A percentile compares a stretch with the other conserved stretches of the same genome.
phyloP scores from a whole-genome alignment of 371 early-diverging fungal species.

The Umbelopsis sp. region DNA sequence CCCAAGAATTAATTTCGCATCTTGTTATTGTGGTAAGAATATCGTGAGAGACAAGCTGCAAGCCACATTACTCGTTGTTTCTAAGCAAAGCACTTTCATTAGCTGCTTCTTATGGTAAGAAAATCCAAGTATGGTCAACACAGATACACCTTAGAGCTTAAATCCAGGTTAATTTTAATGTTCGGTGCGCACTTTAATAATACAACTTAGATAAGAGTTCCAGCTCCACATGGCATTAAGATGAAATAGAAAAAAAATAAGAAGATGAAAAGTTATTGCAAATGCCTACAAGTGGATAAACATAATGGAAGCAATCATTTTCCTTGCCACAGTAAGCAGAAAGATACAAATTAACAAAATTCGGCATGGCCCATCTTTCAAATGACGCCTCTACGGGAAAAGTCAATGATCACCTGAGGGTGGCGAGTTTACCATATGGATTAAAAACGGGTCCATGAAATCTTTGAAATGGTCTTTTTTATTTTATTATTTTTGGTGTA shows the following conservation, averaged over 20 bases:
- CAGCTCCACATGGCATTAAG: not conserved
- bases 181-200: not conserved
- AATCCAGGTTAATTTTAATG: not conserved
- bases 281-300: too few species aligned
- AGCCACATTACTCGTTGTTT: not conserved
- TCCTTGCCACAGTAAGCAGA: too few species aligned
- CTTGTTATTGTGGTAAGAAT: not conserved
- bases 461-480: conserved; percentile 6
- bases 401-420: not conserved
- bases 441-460: not conserved
- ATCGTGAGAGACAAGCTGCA: conserved; percentile 18
- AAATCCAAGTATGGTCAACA: conserved; percentile 13
- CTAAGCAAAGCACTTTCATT: not conserved
- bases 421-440: not conserved
- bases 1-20: not conserved
- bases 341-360: too few species aligned
- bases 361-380: too few species aligned
- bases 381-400: not conserved
- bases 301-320: too few species aligned
- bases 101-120: conserved; percentile 12
- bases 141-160: not conserved
- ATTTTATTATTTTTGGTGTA: not conserved
- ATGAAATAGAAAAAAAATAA: too few species aligned
- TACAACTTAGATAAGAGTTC: not conserved
- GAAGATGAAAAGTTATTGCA: too few species aligned